phyloP scores from a whole-genome alignment of 2,329 filamentous ascomycete species.

The Grosmannia serpens region DNA sequence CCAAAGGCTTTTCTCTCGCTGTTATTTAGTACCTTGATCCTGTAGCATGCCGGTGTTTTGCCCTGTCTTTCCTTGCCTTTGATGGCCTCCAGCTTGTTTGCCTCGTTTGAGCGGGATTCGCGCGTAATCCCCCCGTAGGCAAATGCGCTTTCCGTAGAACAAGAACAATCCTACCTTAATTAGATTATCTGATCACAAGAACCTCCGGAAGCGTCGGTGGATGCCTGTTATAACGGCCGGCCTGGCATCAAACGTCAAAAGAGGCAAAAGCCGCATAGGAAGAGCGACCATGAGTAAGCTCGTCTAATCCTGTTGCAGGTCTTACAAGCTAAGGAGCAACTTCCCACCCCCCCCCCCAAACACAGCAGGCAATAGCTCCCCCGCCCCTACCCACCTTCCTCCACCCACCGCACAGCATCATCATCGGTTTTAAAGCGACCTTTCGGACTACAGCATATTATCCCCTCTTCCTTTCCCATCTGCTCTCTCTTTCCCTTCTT shows the following conservation, averaged over 20 bases:
- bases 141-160: not conserved
- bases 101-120: not conserved
- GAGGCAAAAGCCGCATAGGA: not conserved
- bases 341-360: not conserved
- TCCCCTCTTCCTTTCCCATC: not conserved
- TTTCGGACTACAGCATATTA: not conserved
- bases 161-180: not conserved
- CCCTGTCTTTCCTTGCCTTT: not conserved
- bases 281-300: conserved; percentile 4
- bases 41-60: not conserved
- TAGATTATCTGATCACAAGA: not conserved
- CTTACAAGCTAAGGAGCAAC: not conserved
- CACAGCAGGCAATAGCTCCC: not conserved
- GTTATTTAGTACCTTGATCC: not conserved
- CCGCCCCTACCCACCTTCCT: conserved; percentile 4
- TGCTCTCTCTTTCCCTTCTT: not conserved
- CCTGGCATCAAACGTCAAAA: not conserved
- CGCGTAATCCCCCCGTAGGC: not conserved
- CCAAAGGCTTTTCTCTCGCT: not conserved
- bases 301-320: not conserved
- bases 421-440: conserved; percentile 9
- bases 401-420: conserved; percentile 8
- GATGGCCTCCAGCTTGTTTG: not conserved
- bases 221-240: not conserved
- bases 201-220: not conserved